A percentile compares a stretch with the other conserved stretches of the same genome.
Conservation (phyloP, 2,329 filamentous ascomycete species). For the Ophiostoma angusticollis region DNA sequence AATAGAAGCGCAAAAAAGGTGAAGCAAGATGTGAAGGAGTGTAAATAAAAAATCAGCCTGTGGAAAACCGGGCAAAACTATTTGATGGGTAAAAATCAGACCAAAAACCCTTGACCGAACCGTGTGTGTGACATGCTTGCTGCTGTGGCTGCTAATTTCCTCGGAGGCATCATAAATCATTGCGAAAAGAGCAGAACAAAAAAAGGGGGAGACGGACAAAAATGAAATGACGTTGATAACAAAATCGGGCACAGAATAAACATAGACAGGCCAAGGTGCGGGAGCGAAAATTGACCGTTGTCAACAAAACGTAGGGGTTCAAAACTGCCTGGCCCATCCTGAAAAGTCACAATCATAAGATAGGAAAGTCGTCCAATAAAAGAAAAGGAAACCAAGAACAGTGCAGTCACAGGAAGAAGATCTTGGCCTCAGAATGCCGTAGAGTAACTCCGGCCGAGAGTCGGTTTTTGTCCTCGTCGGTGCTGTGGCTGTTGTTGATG, state of each 20-base stretch:
- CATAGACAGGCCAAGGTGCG: too few species aligned
- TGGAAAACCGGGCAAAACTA: background rate
- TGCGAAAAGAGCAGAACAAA: conserved; percentile 5
- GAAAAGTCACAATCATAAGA: too few species aligned
- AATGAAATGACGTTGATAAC: too few species aligned
- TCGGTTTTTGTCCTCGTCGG: conserved; percentile 21
- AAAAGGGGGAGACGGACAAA: background rate
- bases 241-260: too few species aligned
- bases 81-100: background rate
- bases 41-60: too few species aligned
- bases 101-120: background rate
- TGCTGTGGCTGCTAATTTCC: conserved; percentile 10
- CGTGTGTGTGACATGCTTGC: conserved; percentile 8
- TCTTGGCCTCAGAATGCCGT: conserved; percentile 21
- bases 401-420: background rate
- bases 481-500: background rate
- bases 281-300: too few species aligned
- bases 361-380: background rate
- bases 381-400: background rate
- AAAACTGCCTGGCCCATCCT: too few species aligned
- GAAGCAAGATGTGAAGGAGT: too few species aligned
- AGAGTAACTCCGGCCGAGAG: conserved; percentile 26
- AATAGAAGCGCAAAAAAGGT: background rate
- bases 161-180: conserved; percentile 16
- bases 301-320: too few species aligned